Evolutionary conservation across 192 early-diverging fungal genomes (phyloP).

Genomic region (Podochytrium sp.): DNA sequence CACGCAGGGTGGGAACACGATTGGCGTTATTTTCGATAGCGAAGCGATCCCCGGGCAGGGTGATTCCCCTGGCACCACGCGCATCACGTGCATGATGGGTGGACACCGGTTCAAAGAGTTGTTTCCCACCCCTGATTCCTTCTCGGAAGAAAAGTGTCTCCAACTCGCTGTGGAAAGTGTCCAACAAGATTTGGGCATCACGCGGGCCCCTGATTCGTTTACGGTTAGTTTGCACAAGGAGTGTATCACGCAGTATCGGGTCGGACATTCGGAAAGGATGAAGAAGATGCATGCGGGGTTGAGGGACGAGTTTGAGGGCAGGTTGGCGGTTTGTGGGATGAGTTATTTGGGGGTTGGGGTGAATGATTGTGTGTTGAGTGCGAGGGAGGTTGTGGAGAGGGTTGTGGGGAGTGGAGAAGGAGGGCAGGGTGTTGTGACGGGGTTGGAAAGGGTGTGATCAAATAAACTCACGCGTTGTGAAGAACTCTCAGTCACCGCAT

Average conservation of each 20-base stretch:
- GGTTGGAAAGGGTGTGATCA: constrained; percentile 2
- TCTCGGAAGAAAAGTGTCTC: constrained; percentile 36
- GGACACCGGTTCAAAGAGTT: constrained; percentile 71
- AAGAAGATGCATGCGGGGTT: constrained; percentile 62
- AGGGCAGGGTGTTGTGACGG: neutral
- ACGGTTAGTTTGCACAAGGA: constrained; percentile 63
- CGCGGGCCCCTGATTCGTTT: constrained; percentile 1
- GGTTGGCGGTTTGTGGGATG: constrained; percentile 75
- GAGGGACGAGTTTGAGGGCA: constrained; percentile 50
- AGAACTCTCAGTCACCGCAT: too few species aligned
- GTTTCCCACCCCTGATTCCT: constrained; percentile 44
- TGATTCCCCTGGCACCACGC: constrained; percentile 34
- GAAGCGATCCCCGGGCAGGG: constrained; percentile 75
- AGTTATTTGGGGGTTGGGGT: constrained; percentile 85
- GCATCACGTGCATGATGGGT: constrained; percentile 91
- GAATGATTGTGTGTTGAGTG: constrained; percentile 60
- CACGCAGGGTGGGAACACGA: constrained; percentile 54
- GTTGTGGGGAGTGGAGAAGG: neutral
- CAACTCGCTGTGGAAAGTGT: constrained; percentile 62
- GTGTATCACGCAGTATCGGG: constrained; percentile 90
- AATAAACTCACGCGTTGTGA: too few species aligned
- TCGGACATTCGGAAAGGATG: constrained; percentile 78
- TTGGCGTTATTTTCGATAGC: constrained; percentile 91
- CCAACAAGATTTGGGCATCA: constrained; percentile 63
- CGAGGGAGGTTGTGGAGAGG: neutral